A percentile compares a stretch with the other conserved stretches of the same genome.
Conservation (phyloP, 768 basidiomycete species). For the Pisolithus marmoratus region DNA sequence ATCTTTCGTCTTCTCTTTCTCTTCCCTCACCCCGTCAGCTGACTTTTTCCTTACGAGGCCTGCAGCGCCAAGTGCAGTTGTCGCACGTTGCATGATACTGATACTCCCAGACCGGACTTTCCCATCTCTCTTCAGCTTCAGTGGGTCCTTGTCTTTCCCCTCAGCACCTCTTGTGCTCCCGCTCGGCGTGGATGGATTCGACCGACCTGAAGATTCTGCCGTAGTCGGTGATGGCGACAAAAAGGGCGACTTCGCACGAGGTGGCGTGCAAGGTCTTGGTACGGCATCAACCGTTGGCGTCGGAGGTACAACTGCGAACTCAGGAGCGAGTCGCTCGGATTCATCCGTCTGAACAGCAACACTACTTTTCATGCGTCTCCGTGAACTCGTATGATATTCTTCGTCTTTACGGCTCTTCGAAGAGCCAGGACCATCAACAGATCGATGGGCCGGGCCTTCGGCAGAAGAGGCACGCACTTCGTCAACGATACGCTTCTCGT, state of each 20-base stretch:
- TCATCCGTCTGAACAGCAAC: slow-evolving; percentile 46
- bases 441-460: slow-evolving; percentile 15
- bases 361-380: slow-evolving; percentile 18
- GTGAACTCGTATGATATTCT: slow-evolving; percentile 15
- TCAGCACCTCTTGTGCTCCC: slow-evolving; percentile 51
- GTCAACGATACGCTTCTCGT: slow-evolving; percentile 52
- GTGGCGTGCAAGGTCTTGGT: slow-evolving; percentile 44
- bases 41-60: slow-evolving; percentile 82
- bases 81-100: slow-evolving; percentile 93
- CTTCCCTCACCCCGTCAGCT: slow-evolving; percentile 63
- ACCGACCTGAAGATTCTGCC: slow-evolving; percentile 45
- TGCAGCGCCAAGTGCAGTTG: slow-evolving; percentile 83
- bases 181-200: slow-evolving; percentile 66
- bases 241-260: slow-evolving; percentile 45
- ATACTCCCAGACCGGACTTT: slow-evolving; percentile 85
- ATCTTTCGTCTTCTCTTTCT: slow-evolving; percentile 41
- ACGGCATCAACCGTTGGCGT: slow-evolving; percentile 54
- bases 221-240: slow-evolving; percentile 52
- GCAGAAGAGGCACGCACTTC: slow-evolving; percentile 22
- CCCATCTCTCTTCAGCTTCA: slow-evolving; percentile 44
- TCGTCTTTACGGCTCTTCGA: slow-evolving; percentile 26
- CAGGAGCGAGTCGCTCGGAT: slow-evolving; percentile 38
- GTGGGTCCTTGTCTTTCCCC: slow-evolving; percentile 39
- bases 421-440: slow-evolving; percentile 16
- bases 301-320: slow-evolving; percentile 70